Conservation (phyloP, 2,329 filamentous ascomycete species). For the Juglanconis sp. region DNA sequence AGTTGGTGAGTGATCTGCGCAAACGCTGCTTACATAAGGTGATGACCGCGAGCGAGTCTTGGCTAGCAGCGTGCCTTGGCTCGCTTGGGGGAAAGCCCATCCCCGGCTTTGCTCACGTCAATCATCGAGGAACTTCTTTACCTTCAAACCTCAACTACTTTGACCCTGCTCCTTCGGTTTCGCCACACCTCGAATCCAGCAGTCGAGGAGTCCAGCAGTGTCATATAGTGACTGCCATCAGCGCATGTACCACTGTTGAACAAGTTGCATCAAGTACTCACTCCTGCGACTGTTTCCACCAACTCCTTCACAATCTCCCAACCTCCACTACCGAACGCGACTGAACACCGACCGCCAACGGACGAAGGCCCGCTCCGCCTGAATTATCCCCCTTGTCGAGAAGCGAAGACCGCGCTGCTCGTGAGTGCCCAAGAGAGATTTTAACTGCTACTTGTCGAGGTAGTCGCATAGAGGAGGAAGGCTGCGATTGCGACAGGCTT, state of each 20-base stretch:
- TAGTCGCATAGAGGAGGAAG: neutral
- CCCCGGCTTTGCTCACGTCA: neutral
- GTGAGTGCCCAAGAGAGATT: neutral
- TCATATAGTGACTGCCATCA: neutral
- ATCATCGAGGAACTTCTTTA: neutral
- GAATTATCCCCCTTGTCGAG: neutral
- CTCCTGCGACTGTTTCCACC: neutral
- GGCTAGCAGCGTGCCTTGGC: neutral
- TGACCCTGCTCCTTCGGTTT: neutral
- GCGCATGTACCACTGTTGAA: neutral
- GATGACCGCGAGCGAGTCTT: neutral
- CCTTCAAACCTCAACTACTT: neutral
- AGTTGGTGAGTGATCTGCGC: too few relatives aligned
- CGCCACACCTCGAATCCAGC: neutral
- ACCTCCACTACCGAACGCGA: neutral
- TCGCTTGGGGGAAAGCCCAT: neutral
- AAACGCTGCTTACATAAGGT: too few relatives aligned
- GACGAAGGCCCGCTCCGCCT: neutral
- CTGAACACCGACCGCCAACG: neutral
- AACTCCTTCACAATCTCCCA: neutral
- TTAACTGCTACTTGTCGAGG: conserved; percentile 1
- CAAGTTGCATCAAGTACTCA: neutral
- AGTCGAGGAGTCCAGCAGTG: neutral
- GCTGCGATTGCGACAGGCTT: neutral
- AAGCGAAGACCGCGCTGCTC: neutral